Evolutionary conservation across 192 early-diverging fungal genomes (phyloP), one percentile per base, ranked within the genome.

Genomic region (Dissophora ornata): DNA sequence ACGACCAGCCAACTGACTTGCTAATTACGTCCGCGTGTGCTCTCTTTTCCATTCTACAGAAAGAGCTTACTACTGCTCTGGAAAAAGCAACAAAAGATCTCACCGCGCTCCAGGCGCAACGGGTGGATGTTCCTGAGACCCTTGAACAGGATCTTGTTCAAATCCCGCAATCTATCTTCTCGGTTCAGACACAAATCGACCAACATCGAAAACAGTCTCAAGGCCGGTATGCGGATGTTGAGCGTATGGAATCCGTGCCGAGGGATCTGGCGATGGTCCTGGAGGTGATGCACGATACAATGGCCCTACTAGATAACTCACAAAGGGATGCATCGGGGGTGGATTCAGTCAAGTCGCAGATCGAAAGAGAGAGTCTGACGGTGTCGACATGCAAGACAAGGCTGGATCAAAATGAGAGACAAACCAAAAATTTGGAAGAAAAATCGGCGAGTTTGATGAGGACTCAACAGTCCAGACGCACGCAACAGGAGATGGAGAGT

Each of bases 101-200:
- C 18, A 52, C 54, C 0, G 24, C 21, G 18, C 33, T 65, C 3
- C 57, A 57, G 32, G 50, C 49, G 19, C 48, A 67, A 15, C 63
- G 56, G 1, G 64, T 67, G 9, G 57, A 77, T n/a, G 64, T 77
- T 0, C 73, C 73, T 18, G 64, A 77, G 21, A 67, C 63, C 0
- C 24, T 77, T 18, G 73, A 77, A n/a, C 42, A 66, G 1, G 64
- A 77, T 16, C 73, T 77, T 13, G 29, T 40, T 30, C 62, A 67
- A 45, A 24, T 77, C 36, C 73, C 73, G 0, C 36, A 62, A 42
- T 60, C 73, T 0, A 67, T 77, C 19, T 21, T 41, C n/a, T 28
- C 42, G 11, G 57, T 77, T 24, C 4, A 26, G 1, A 48, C 26
- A 0, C 50, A 77, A 49, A 13, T 41, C 0, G 57, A 67, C 19